Evolutionary conservation across 768 basidiomycete species (phyloP).

Genomic region (Tremella yokohamensis): DNA sequence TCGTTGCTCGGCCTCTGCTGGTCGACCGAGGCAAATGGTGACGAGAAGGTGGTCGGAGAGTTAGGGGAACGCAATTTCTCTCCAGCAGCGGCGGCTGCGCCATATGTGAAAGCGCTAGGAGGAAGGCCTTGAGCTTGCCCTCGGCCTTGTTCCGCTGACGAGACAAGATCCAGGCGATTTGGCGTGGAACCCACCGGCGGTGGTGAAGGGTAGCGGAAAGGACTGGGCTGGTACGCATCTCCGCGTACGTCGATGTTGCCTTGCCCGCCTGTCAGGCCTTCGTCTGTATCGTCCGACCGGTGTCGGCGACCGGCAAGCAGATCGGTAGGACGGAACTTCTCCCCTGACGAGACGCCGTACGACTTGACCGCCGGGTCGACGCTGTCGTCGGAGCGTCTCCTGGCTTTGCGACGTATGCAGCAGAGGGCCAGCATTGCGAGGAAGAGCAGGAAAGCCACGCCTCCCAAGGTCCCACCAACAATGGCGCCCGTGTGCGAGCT

Average conservation of each 20-base stretch:
- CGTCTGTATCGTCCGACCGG: neutral
- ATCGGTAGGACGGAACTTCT: conserved; percentile 7
- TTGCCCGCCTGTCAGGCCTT: neutral
- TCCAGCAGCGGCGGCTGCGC: too few species aligned
- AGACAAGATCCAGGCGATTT: too few species aligned
- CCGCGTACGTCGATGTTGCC: neutral
- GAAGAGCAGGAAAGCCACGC: conserved; percentile 47
- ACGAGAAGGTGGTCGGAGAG: conserved; percentile 1
- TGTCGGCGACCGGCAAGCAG: conserved; percentile 2
- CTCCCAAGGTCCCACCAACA: conserved; percentile 49
- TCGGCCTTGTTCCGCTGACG: too few species aligned
- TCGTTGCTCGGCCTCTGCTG: too few species aligned
- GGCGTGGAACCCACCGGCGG: too few species aligned
- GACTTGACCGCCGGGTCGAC: conserved; percentile 1
- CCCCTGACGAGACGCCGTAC: conserved; percentile 2
- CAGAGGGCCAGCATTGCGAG: conserved; percentile 47
- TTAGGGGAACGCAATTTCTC: neutral
- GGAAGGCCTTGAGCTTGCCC: too few species aligned
- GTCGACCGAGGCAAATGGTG: neutral
- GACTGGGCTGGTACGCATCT: conserved; percentile 3
- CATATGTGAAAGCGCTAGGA: too few species aligned
- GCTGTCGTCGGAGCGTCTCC: neutral
- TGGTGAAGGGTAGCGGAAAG: conserved; percentile 9
- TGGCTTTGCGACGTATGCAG: conserved; percentile 36
- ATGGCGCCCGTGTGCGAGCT: conserved; percentile 36